These are phyloP conservation scores for Chiua virens DNA, from an alignment of 768 basidiomycete genomes.

Conservation along the genomic window DNA sequence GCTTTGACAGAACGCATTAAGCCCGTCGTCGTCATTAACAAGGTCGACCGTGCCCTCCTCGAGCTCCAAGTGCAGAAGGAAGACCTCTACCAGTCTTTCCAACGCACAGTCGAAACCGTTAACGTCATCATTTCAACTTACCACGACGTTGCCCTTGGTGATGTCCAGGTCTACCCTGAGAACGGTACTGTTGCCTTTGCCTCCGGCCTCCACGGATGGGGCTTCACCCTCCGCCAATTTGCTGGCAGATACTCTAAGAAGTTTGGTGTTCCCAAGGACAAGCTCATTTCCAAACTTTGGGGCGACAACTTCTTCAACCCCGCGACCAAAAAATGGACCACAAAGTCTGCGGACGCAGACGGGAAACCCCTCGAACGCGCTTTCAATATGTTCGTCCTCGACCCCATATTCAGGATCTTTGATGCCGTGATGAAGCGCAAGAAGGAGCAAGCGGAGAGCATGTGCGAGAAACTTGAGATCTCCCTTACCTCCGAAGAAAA, in stretches of 20 bases:
- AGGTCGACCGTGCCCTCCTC: constrained; percentile 98
- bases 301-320: constrained; percentile 99
- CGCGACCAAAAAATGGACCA: constrained; percentile 93
- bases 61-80: constrained; percentile 98
- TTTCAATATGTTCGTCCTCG: constrained; percentile 97
- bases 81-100: constrained; percentile 96
- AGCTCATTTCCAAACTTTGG: constrained; percentile 98
- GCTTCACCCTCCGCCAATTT: constrained; percentile 98
- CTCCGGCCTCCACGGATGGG: constrained; percentile 99
- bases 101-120: constrained; percentile 93
- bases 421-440: constrained; percentile 99
- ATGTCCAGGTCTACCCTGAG: constrained; percentile 99
- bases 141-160: constrained; percentile 90
- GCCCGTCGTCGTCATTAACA: constrained; percentile 99
- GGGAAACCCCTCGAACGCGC: constrained; percentile 96
- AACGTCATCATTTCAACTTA: constrained; percentile 99
- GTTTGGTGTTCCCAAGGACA: constrained; percentile 98
- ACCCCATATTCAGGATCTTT: constrained; percentile 99
- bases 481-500: constrained; percentile 86
- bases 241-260: constrained; percentile 94
- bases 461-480: constrained; percentile 96
- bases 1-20: constrained; percentile 98
- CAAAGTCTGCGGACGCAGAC: constrained; percentile 68
- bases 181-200: constrained; percentile 98
- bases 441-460: constrained; percentile 78